Evolutionary conservation across 2,329 filamentous ascomycete species (phyloP).

Genomic region (Sarocladiaceae sp.): DNA sequence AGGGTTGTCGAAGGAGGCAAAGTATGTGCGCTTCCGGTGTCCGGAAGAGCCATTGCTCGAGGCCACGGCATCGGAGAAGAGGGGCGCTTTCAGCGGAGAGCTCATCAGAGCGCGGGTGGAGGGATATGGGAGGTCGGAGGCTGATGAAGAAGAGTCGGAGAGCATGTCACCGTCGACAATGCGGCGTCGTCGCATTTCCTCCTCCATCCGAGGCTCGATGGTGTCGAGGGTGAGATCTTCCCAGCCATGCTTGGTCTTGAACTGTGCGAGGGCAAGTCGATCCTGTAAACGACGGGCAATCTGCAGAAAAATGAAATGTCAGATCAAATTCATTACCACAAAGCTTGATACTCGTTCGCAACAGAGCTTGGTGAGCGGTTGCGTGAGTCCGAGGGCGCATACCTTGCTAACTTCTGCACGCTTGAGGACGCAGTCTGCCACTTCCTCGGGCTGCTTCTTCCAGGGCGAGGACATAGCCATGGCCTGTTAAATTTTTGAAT

Average conservation of each 20-base stretch:
- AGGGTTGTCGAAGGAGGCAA: conserved; percentile 52
- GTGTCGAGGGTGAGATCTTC: conserved; percentile 82
- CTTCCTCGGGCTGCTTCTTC: conserved; percentile 60
- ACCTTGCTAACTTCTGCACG: conserved; percentile 74
- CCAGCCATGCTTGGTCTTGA: conserved; percentile 96
- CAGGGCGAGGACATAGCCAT: conserved; percentile 55
- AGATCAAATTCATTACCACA: background rate
- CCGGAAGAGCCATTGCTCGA: conserved; percentile 65
- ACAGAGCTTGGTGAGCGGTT: background rate
- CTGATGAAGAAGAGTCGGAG: conserved; percentile 83
- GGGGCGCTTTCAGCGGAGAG: conserved; percentile 75
- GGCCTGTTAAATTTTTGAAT: conserved; percentile 14
- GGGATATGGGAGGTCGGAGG: conserved; percentile 68
- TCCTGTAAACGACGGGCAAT: conserved; percentile 92
- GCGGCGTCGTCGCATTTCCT: conserved; percentile 72
- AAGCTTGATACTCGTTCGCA: too few relatives aligned
- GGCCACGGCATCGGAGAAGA: conserved; percentile 79
- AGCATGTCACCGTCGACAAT: conserved; percentile 67
- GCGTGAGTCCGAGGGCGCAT: conserved; percentile 16
- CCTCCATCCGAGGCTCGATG: conserved; percentile 79
- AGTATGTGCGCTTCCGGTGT: conserved; percentile 61
- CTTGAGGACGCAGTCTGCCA: conserved; percentile 66
- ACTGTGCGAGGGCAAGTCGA: conserved; percentile 89
- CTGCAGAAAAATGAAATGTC: conserved; percentile 40
- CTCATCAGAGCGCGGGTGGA: conserved; percentile 68